Base-by-base conservation (phyloP, 106 monocot species). In the Posidonia australis region DNA sequence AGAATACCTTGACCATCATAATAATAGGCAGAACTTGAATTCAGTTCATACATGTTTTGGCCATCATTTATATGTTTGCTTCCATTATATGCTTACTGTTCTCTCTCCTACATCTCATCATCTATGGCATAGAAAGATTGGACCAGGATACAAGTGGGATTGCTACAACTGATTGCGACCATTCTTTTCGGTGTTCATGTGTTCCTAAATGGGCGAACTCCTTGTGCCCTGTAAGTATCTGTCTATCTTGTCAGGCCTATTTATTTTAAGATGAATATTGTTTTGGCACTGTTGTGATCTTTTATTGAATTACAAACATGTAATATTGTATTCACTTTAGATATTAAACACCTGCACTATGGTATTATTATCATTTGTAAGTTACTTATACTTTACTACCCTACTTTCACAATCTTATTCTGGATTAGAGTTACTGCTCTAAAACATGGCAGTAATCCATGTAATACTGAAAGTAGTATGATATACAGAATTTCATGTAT, bases 91-190 rank as follows among this genome's bases (percentile, higher is more conserved):
- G 5, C 36, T 36, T 36, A 36, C 2, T 36, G 36, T 36, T 36
- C 7, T n/a, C n/a, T n/a, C n/a, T n/a, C n/a, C 36, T 7, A 36
- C 7, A 4, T 36, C 7, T 7, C 36, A 36, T 36, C 7, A 36
- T 36, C 36, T 4, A 36, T 36, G 2, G 36, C 26, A 41, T 67
- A 89, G 90, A 96, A 81, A 86, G 90, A 70, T 60, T 96, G 67
- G 90, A 90, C 62, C 94, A 86, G 70, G 90, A 96, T 43, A 90
- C 81, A 14, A 87, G 82, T 64, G 94, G 90, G 52, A 90, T 96
- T 70, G 54, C 68, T 55, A 77, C 82, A 57, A 84, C 94, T 43
- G 82, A 84, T 28, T 96, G 90, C 71, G 94, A 96, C 20, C 94
- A 90, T 67, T 96, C 94, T 29, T 90, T 84, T 63, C 82, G 78